A percentile compares a stretch with the other conserved stretches of the same genome.
Conservation (phyloP, 1,139 yeast species). For the Scheffersomyces quercinus region DNA sequence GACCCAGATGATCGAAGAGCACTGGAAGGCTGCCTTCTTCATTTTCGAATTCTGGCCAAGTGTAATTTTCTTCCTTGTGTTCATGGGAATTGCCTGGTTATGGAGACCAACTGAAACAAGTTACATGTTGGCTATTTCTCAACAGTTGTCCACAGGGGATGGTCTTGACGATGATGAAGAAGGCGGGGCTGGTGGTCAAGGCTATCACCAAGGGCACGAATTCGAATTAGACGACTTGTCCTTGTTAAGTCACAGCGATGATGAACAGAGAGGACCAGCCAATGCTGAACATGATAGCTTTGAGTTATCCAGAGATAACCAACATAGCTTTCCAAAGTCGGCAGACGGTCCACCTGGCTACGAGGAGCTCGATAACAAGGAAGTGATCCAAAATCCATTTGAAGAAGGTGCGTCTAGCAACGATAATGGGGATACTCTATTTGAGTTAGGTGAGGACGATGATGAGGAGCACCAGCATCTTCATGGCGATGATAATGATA, state of each 20-base stretch:
- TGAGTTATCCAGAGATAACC: slow-evolving; percentile 28
- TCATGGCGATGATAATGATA: slow-evolving; percentile 25
- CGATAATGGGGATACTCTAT: slow-evolving; percentile 24
- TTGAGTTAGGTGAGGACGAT: slow-evolving; percentile 40
- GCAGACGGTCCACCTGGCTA: slow-evolving; percentile 26
- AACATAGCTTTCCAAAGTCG: slow-evolving; percentile 7
- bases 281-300: slow-evolving; percentile 34
- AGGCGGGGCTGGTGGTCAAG: slow-evolving; percentile 17
- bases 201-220: slow-evolving; percentile 49
- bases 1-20: slow-evolving; percentile 75
- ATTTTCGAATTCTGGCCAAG: slow-evolving; percentile 95
- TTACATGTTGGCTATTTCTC: slow-evolving; percentile 91
- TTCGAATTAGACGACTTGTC: slow-evolving; percentile 77
- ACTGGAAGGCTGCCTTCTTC: slow-evolving; percentile 92
- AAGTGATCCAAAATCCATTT: slow-evolving; percentile 7
- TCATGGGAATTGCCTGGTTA: slow-evolving; percentile 80
- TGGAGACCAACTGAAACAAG: slow-evolving; percentile 99
- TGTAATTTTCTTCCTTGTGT: slow-evolving; percentile 79
- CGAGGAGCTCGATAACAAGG: slow-evolving; percentile 17
- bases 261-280: slow-evolving; percentile 23
- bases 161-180: slow-evolving; percentile 60
- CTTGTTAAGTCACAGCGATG: slow-evolving; percentile 54
- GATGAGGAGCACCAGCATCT: slow-evolving; percentile 21
- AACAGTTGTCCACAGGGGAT: slow-evolving; percentile 80
- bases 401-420: slow-evolving; percentile 5